A percentile compares a stretch with the other conserved stretches of the same genome.
Evolutionary conservation across 2,329 filamentous ascomycete species (phyloP).

Genomic region (Ophiostoma fasciatum): DNA sequence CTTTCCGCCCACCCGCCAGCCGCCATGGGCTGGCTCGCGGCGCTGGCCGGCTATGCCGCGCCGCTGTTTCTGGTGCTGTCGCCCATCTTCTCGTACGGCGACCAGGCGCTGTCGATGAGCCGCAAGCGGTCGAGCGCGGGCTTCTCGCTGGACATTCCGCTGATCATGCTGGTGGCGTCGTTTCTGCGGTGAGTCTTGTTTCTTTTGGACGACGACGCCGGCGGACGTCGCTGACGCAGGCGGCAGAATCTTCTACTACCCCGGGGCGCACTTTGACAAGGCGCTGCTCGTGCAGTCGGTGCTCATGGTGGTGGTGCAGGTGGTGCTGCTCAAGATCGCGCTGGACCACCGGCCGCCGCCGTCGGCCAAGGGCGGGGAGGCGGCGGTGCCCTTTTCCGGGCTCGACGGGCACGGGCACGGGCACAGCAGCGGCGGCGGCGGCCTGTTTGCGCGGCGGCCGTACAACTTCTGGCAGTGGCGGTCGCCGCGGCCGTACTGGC

Average conservation of each 20-base stretch:
- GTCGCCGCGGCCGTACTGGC: slow-evolving; percentile 63
- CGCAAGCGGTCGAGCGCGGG: slow-evolving; percentile 39
- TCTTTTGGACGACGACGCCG: background rate
- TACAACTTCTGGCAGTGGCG: slow-evolving; percentile 79
- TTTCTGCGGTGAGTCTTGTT: slow-evolving; percentile 38
- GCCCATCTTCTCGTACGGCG: slow-evolving; percentile 49
- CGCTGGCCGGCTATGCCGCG: slow-evolving; percentile 40
- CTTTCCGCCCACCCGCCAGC: background rate
- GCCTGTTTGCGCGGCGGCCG: slow-evolving; percentile 35
- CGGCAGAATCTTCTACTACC: slow-evolving; percentile 52
- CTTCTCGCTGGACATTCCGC: slow-evolving; percentile 49
- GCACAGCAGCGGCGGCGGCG: slow-evolving; percentile 6
- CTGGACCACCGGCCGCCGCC: slow-evolving; percentile 50
- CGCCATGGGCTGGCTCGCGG: slow-evolving; percentile 28
- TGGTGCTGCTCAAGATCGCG: slow-evolving; percentile 50
- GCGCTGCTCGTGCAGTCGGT: slow-evolving; percentile 50
- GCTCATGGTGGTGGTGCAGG: slow-evolving; percentile 50
- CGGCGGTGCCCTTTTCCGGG: slow-evolving; percentile 47
- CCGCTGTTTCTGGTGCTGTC: slow-evolving; percentile 49
- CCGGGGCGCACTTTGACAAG: slow-evolving; percentile 48
- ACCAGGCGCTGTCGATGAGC: slow-evolving; percentile 52
- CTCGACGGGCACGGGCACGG: slow-evolving; percentile 15
- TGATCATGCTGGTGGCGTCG: slow-evolving; percentile 59
- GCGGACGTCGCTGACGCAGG: too few species aligned
- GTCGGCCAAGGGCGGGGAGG: slow-evolving; percentile 44